Evolutionary conservation across 305 asterid genomes (phyloP).

Genomic region (Fraxinus ornus): DNA sequence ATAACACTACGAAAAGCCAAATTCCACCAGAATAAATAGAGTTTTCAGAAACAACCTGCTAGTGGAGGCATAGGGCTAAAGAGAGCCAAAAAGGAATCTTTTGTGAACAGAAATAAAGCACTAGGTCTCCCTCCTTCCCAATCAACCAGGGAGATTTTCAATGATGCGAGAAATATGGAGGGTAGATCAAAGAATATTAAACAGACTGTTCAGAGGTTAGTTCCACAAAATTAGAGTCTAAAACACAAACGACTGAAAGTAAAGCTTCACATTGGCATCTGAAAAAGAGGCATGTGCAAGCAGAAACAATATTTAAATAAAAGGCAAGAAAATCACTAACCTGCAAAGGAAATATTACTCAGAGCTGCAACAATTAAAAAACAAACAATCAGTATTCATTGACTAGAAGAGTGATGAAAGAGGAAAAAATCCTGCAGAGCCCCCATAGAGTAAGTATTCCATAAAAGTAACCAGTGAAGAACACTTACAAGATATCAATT

Average conservation of each 20-base stretch:
- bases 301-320: neutral
- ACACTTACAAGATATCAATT: neutral
- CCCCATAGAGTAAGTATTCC: slow-evolving; percentile 1
- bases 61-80: neutral
- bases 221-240: neutral
- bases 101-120: neutral
- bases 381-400: slow-evolving; percentile 25
- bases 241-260: slow-evolving; percentile 5
- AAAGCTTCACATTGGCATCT: slow-evolving; percentile 12
- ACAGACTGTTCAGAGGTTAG: neutral
- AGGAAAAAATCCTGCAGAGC: neutral
- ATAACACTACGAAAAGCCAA: neutral
- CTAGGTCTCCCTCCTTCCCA: neutral
- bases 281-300: slow-evolving; percentile 7
- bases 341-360: slow-evolving; percentile 66
- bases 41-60: neutral
- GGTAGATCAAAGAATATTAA: neutral
- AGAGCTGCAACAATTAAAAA: slow-evolving; percentile 58
- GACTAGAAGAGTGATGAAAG: slow-evolving; percentile 15
- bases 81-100: neutral
- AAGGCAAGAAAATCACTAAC: slow-evolving; percentile 33
- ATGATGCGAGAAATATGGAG: neutral
- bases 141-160: neutral
- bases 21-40: neutral
- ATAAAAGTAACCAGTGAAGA: neutral